A percentile compares a stretch with the other conserved stretches of the same genome.
phyloP scores from a whole-genome alignment of 1,284 basidiomycete species.

The Sporisorium reilianum region DNA sequence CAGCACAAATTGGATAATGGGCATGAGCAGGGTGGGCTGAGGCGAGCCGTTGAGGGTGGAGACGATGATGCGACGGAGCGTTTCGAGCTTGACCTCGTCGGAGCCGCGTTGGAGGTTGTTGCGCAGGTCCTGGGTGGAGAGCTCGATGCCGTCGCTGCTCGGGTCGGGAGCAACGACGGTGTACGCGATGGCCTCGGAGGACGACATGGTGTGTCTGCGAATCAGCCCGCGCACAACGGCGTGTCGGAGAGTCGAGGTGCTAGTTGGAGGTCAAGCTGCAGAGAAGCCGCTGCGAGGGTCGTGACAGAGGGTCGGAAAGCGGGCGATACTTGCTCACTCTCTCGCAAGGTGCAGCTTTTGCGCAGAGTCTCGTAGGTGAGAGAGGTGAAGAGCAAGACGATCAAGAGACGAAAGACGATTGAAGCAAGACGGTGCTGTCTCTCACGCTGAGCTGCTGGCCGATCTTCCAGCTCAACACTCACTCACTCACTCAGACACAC shows the following conservation, averaged over 20 bases:
- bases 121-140: slow-evolving; percentile 77
- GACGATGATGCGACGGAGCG: slow-evolving; percentile 93
- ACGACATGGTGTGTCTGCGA: slow-evolving; percentile 22
- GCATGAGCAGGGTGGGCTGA: slow-evolving; percentile 92
- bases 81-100: slow-evolving; percentile 98
- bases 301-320: not conserved
- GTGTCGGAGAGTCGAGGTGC: not conserved
- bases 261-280: slow-evolving; percentile 2
- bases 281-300: not conserved
- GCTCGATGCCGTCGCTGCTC: slow-evolving; percentile 54
- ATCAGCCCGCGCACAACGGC: not conserved
- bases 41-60: slow-evolving; percentile 95
- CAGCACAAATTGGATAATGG: slow-evolving; percentile 97
- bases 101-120: slow-evolving; percentile 90
- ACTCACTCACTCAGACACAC: not conserved
- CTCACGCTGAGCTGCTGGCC: slow-evolving; percentile 6
- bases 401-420: not conserved
- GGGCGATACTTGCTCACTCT: not conserved
- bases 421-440: not conserved
- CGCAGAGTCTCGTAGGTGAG: not conserved
- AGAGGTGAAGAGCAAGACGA: not conserved
- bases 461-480: slow-evolving; percentile 42
- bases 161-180: slow-evolving; percentile 54
- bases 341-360: not conserved
- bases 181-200: slow-evolving; percentile 54